Percentiles rank a stretch among this genome's conserved stretches.
Evolutionary conservation across 2,329 filamentous ascomycete species (phyloP).

Genomic region (Exophiala spinifera): DNA sequence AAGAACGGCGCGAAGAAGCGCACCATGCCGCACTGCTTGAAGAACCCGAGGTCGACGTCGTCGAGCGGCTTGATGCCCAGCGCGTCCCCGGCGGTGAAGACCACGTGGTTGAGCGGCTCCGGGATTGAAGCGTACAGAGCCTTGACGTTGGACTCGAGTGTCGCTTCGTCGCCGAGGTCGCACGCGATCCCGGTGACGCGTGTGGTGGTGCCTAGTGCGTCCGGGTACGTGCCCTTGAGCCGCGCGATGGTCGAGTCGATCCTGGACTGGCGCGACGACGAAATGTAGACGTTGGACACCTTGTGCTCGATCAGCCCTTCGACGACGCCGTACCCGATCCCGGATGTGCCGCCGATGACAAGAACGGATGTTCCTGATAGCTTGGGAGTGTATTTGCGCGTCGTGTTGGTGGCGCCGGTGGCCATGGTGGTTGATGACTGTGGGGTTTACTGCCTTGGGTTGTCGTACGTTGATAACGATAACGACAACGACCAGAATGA

Average conservation of each 20-base stretch:
- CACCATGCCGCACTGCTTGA: slow-evolving; percentile 33
- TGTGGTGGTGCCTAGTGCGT: slow-evolving; percentile 24
- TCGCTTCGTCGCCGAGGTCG: slow-evolving; percentile 44
- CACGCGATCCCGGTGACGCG: slow-evolving; percentile 43
- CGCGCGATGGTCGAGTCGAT: slow-evolving; percentile 41
- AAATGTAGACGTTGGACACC: slow-evolving; percentile 45
- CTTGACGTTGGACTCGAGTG: slow-evolving; percentile 45
- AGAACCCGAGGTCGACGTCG: slow-evolving; percentile 30
- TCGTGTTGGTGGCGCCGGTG: background rate
- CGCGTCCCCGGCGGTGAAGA: slow-evolving; percentile 51
- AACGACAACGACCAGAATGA: too few species aligned
- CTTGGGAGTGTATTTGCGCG: slow-evolving; percentile 40
- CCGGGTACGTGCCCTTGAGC: slow-evolving; percentile 45
- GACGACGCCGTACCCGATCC: slow-evolving; percentile 53
- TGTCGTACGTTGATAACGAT: too few species aligned
- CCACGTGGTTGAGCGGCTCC: slow-evolving; percentile 47
- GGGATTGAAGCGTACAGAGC: slow-evolving; percentile 34
- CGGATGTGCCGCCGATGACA: slow-evolving; percentile 52
- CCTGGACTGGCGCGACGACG: slow-evolving; percentile 38
- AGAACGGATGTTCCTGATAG: slow-evolving; percentile 47
- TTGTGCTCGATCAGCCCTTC: slow-evolving; percentile 51
- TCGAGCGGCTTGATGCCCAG: slow-evolving; percentile 25
- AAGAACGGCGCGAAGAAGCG: slow-evolving; percentile 38
- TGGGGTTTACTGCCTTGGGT: too few species aligned
- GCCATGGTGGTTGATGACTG: background rate